Conservation (phyloP, 176 grass and related monocot species). For the Saccharum spontaneum region DNA sequence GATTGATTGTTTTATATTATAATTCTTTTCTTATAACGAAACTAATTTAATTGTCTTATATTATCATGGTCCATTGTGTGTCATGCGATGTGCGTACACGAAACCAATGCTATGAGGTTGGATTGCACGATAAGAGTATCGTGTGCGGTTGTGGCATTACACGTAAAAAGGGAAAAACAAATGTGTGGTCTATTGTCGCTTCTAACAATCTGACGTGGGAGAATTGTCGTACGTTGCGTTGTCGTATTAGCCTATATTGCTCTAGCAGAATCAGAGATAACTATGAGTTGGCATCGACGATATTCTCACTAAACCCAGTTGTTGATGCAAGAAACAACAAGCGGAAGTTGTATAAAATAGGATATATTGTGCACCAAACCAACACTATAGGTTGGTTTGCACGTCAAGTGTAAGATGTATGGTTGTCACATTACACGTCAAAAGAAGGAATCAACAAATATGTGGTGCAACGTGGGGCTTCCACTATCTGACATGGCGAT, state of each 20-base stretch:
- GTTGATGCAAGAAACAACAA: background rate
- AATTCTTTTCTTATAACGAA: background rate
- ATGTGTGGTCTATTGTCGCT: background rate
- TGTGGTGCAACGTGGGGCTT: background rate
- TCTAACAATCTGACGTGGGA: background rate
- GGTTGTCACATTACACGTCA: background rate
- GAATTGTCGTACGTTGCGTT: background rate
- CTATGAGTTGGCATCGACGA: background rate
- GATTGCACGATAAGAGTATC: background rate
- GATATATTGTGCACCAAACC: background rate
- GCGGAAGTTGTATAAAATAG: background rate
- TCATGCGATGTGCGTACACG: background rate
- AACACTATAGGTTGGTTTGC: background rate
- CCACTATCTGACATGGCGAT: background rate
- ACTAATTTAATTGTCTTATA: background rate
- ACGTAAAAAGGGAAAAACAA: background rate
- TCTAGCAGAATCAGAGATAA: background rate
- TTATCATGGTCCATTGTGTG: background rate
- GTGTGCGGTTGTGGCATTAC: background rate
- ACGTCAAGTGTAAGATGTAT: background rate
- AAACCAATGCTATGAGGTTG: background rate
- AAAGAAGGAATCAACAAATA: background rate
- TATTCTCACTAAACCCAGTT: background rate
- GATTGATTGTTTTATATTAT: background rate
- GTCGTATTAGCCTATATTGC: background rate